Base-by-base conservation (phyloP, 73 alveolate species). In the Paramecium primaurelia region DNA sequence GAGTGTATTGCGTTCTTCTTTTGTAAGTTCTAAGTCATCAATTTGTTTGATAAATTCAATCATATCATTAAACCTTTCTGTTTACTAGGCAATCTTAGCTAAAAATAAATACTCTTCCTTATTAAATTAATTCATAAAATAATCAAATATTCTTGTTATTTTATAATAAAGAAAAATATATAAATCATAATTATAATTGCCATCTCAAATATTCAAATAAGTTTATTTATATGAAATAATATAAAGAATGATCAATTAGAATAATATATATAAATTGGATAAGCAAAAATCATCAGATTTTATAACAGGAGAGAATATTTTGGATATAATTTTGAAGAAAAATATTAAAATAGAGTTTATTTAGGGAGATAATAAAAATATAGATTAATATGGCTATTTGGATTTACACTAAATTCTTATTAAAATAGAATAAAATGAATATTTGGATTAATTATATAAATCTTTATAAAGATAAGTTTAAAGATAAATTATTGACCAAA, bases 81-180 rank as follows among this genome's bases (percentile, higher is more conserved):
- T 34, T 12, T 64, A 34, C 8, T 64, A 34, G 7, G 84, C 84
- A 3, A 64, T 64, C 47, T 64, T 64, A n/a, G 84, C 42, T 64
- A 64, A 64, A 64, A 64, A 64, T 64, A 64, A 64, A 64, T 64
- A 64, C 84, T 64, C 84, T 32, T 64, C 84, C 22, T 64, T 64
- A 64, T 64, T 64, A 64, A 64, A 64, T 64, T 64, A 64, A 32
- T 64, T 64, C 84, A 64, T 64, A 64, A 64, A 64, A 11, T 64
- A 64, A n/a, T 54, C 4, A 18, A 18, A 54, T 54, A 40, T 40
- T 40, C 49, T 16, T 16, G 30, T 18, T 18, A 18, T 1, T 4
- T 54, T n/a, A 18, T 54, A 54, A 54, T 54, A 18, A 1, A 20
- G 36, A 34, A 34, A 3, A 34, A 34, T 34, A 34, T 34, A 34